Evolutionary conservation across 495 filamentous ascomycete genomes (phyloP).

Genomic region (Aspergillus mulundensis): DNA sequence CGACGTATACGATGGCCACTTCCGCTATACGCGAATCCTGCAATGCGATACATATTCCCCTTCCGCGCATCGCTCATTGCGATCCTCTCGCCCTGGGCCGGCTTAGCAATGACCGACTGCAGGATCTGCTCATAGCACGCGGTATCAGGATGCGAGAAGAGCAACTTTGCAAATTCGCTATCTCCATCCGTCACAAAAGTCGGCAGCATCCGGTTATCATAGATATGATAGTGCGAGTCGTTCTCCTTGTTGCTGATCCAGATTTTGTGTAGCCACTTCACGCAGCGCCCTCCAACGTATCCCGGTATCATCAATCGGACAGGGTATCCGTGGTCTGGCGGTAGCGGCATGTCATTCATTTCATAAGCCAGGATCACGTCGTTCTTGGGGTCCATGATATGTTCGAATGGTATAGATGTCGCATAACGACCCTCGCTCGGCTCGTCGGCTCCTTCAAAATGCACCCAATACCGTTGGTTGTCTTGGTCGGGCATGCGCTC

Average conservation of each 20-base stretch:
- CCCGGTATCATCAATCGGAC: constrained; percentile 59
- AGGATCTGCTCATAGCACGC: too few species aligned
- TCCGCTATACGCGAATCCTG: too few species aligned
- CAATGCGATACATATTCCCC: too few species aligned
- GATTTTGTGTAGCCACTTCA: constrained; percentile 43
- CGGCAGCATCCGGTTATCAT: too few species aligned
- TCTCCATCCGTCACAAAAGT: too few species aligned
- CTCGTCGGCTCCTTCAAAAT: constrained; percentile 57
- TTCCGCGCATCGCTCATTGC: too few species aligned
- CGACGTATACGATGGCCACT: too few species aligned
- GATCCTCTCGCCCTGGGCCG: too few species aligned
- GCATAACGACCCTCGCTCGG: constrained; percentile 44
- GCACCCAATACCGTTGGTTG: constrained; percentile 16
- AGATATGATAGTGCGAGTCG: constrained; percentile 6
- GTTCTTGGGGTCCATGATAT: constrained; percentile 60
- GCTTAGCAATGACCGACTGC: too few species aligned
- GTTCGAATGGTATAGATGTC: constrained; percentile 54
- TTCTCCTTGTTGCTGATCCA: constrained; percentile 8
- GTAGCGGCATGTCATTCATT: constrained; percentile 65
- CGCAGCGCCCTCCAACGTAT: constrained; percentile 49
- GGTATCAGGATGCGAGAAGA: too few species aligned
- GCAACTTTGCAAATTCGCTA: too few species aligned
- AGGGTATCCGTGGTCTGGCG: constrained; percentile 62
- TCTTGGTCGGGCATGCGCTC: too few species aligned
- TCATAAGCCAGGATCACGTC: constrained; percentile 68